phyloP scores from a whole-genome alignment of 352 stramenopile species.

The Globisporangium recalcitrans region DNA sequence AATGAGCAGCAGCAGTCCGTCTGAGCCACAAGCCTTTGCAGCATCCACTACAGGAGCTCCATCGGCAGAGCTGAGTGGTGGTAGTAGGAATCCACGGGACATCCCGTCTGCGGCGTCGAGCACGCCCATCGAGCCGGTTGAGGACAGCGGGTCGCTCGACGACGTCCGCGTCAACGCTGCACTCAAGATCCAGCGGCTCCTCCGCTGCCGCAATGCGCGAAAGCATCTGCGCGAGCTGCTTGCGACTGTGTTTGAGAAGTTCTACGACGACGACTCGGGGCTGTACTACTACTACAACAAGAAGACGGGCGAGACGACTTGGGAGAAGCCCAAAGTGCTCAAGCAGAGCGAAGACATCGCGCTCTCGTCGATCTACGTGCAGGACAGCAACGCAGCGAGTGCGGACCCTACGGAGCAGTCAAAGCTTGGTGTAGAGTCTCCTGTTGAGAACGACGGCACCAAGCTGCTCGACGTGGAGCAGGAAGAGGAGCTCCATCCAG shows the following conservation, averaged over 20 bases:
- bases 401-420: not conserved
- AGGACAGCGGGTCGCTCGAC: conserved; percentile 5
- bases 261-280: conserved; percentile 62
- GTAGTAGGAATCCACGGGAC: not conserved
- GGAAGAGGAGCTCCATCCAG: not conserved
- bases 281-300: conserved; percentile 74
- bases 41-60: not conserved
- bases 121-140: conserved; percentile 25
- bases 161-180: conserved; percentile 22
- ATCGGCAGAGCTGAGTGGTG: not conserved
- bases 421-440: not conserved
- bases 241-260: conserved; percentile 58
- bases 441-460: conserved; percentile 18
- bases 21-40: not conserved
- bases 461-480: conserved; percentile 16
- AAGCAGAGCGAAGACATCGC: conserved; percentile 41
- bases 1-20: not conserved
- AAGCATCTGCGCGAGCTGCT: conserved; percentile 40
- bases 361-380: conserved; percentile 29
- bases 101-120: conserved; percentile 11
- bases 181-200: conserved; percentile 51
- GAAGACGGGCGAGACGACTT: conserved; percentile 61
- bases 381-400: conserved; percentile 1
- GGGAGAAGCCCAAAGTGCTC: conserved; percentile 63
- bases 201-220: conserved; percentile 45